Evolutionary conservation across 1,284 basidiomycete genomes (phyloP), one percentile per base, ranked within the genome.

Genomic region (Cystobasidiaceae sp.): DNA sequence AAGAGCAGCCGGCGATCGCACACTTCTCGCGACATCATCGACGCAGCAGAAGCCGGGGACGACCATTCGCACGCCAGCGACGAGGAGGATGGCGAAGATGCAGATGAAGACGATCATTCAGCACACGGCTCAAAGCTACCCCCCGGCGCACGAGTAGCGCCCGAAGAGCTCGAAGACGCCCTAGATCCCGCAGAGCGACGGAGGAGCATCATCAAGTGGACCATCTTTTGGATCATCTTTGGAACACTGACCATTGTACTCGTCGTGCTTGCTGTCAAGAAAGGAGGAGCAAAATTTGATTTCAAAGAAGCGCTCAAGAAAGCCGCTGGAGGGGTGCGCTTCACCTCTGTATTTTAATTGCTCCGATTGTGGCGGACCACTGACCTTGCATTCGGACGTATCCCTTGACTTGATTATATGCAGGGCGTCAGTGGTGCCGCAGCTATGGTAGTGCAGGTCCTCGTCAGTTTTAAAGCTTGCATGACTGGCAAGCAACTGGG

Each of bases 401-500:
- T 50, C 23, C 25, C 11, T 30, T 50, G 27, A 21, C 19, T 37
- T 6, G 27, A n/a, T 50, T 50, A 37, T 32, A 25, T 11, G 19
- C 63, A 62, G 56, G 67, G 71, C 7, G 17, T 73, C 0, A 51
- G 68, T 11, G 68, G 66, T n/a, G 61, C 66, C 48, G 70, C 75
- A 82, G 90, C 90, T 0, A 93, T 93, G 90, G 82, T 93, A 7
- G 79, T 93, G 3, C 91, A 93, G 75, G 91, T 94, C 13, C 76
- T 93, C 89, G 85, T 84, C 73, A 62, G 71, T 45, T 41, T 65
- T 23, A 51, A 23, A 19, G 37, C 33, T 50, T 28, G 25, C 23
- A 13, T 43, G 27, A 17, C 19, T 33, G 11, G 34, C 37, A 4
- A 19, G 27, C 39, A 39, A 45, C 2, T 13, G 3, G 8, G 45